These are phyloP conservation scores for Massariosphaeria phaeospora DNA, from an alignment of 495 filamentous ascomycete species.

Conservation along the genomic window DNA sequence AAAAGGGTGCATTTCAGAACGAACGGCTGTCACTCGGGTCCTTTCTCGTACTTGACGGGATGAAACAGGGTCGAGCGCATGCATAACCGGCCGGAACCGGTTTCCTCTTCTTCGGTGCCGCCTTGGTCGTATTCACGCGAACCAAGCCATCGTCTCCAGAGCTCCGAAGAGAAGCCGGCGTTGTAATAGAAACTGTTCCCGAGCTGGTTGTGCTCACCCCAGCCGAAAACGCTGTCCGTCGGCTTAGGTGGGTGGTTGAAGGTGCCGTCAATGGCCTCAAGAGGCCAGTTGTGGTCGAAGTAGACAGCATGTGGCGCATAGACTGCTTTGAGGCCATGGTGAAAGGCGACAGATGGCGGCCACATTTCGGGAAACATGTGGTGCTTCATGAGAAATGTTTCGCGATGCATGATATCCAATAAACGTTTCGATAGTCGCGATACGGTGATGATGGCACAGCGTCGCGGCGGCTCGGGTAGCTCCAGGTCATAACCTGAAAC, in stretches of 20 bases:
- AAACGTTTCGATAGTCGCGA: conserved; percentile 40
- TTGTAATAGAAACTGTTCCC: conserved; percentile 50
- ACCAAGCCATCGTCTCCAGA: conserved; percentile 49
- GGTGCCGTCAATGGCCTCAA: conserved; percentile 36
- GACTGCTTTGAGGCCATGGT: conserved; percentile 44
- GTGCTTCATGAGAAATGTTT: conserved; percentile 37
- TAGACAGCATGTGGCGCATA: conserved; percentile 47
- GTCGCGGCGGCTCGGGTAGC: conserved; percentile 40
- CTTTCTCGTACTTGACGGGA: conserved; percentile 40
- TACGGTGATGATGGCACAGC: conserved; percentile 43
- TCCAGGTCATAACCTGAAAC: conserved; percentile 41
- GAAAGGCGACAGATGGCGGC: conserved; percentile 39
- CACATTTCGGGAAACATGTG: conserved; percentile 46
- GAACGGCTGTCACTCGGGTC: conserved; percentile 23
- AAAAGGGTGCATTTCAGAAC: conserved; percentile 15
- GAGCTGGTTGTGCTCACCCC: conserved; percentile 50
- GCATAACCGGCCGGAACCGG: conserved; percentile 39
- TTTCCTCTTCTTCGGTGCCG: conserved; percentile 38
- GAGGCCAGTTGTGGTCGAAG: conserved; percentile 50
- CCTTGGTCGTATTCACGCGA: conserved; percentile 45
- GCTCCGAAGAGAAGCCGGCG: conserved; percentile 42
- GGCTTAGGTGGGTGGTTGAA: conserved; percentile 45
- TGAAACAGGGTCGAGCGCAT: conserved; percentile 39
- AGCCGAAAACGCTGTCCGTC: conserved; percentile 43
- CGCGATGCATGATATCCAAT: conserved; percentile 41